These are phyloP conservation scores for Calonectria pteridis DNA, from an alignment of 2,329 filamentous ascomycete species.

Conservation along the genomic window DNA sequence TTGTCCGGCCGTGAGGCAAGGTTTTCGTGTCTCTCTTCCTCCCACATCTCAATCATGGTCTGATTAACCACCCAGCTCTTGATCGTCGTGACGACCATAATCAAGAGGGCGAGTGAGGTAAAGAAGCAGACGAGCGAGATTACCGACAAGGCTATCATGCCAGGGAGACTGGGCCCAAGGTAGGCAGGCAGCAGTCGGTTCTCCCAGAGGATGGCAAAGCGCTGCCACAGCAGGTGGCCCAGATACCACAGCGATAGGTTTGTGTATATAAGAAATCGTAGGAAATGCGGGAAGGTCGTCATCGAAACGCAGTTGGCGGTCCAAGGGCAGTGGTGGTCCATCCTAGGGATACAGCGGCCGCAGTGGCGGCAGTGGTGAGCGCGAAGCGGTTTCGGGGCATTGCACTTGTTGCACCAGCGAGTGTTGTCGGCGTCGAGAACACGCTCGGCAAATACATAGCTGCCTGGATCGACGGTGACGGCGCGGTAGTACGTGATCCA, in stretches of 20 bases:
- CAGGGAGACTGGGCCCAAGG: constrained; percentile 73
- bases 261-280: constrained; percentile 81
- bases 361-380: constrained; percentile 87
- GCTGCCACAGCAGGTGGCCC: constrained; percentile 69
- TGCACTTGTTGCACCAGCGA: constrained; percentile 82
- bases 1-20: constrained; percentile 62
- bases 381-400: constrained; percentile 78
- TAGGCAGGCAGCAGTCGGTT: constrained; percentile 78
- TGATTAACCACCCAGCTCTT: constrained; percentile 75
- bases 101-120: constrained; percentile 70
- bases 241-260: constrained; percentile 75
- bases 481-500: constrained; percentile 78
- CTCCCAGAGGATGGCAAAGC: constrained; percentile 72
- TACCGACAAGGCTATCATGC: constrained; percentile 72
- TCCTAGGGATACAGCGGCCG: constrained; percentile 79
- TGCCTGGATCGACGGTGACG: constrained; percentile 69
- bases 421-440: constrained; percentile 49
- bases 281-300: constrained; percentile 84
- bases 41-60: constrained; percentile 87
- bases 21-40: constrained; percentile 73
- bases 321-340: constrained; percentile 93
- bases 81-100: constrained; percentile 74
- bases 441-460: constrained; percentile 59
- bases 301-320: constrained; percentile 86
- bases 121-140: constrained; percentile 69